Base-by-base conservation (phyloP, 768 basidiomycete genomes). In the Rhizopogon vesiculosus region DNA sequence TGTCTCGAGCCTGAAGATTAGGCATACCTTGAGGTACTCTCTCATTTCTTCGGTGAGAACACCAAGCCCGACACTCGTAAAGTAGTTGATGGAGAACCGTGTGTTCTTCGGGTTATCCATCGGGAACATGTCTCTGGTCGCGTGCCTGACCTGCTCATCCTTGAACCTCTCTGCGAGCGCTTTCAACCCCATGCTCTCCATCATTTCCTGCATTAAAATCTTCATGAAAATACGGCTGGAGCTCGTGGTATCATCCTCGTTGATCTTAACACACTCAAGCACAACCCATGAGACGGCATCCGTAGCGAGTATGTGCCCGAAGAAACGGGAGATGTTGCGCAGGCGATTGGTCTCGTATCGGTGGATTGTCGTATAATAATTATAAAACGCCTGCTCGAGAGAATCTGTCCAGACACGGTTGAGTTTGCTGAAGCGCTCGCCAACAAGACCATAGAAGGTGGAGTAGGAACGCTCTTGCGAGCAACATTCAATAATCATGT, bases 401-500 rank as follows among this genome's bases (percentile, higher is more conserved):
- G 78, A 81, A 43, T 94, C 92, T 56, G 88, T 90, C 95, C 96
- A 99, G 16, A 92, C 80, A 19, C 93, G 89, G 72, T 97, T 96
- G 66, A 98, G 81, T 73, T 97, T 95, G 75, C 90, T 88, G 75
- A 99, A 94, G 19, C 97, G 89, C 70, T 99, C 97, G 53, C 93
- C 93, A 59, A 97, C 80, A 19, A 98, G 84, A 12, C 97, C 97
- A 65, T 95, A 99, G 78, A 97, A 98, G n/a, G 81, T 90, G 2
- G 91, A 93, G 71, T 98, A 99, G 1, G 96, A 94, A 13, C 97
- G 89, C 70, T 98, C 97, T 76, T 99, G 97, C 2, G 97, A 98
- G 70, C 97, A 98, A 89, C 97, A 99, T 66, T 98, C 96, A 71
- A 99, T 91, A 59, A 99, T 83, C 97, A 99, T 99, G 78, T 98